A percentile compares a stretch with the other conserved stretches of the same genome.
phyloP scores from a whole-genome alignment of 805 yeast genomes.

The Kluyveromyces aestuarii region DNA sequence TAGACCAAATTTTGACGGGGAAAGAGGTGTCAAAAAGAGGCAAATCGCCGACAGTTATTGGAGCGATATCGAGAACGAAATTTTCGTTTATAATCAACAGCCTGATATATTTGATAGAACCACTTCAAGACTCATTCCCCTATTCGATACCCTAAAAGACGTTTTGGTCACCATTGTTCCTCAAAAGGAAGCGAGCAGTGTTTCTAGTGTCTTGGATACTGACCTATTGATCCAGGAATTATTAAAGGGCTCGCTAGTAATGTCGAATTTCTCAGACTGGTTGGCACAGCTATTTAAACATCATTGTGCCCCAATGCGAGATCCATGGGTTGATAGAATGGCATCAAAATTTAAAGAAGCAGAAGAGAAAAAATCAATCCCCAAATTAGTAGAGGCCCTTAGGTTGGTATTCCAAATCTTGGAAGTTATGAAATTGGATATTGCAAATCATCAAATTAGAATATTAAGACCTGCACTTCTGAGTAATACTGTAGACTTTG shows the following conservation, averaged over 20 bases:
- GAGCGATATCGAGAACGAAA: constrained; percentile 66
- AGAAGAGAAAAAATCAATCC: constrained; percentile 35
- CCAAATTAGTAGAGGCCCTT: constrained; percentile 62
- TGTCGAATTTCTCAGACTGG: constrained; percentile 64
- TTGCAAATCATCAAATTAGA: constrained; percentile 89
- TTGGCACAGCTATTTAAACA: constrained; percentile 68
- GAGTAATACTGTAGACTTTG: constrained; percentile 83
- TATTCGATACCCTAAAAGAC: constrained; percentile 71
- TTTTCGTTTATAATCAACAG: constrained; percentile 34
- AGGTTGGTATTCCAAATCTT: constrained; percentile 70
- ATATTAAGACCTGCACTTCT: constrained; percentile 74
- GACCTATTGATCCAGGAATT: constrained; percentile 71
- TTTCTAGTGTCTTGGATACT: constrained; percentile 66
- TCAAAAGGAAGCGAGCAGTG: constrained; percentile 56
- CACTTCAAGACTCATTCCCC: constrained; percentile 46
- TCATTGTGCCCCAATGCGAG: constrained; percentile 96
- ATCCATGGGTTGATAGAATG: constrained; percentile 82
- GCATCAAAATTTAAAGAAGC: constrained; percentile 41
- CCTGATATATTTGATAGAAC: constrained; percentile 23
- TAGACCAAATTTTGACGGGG: constrained; percentile 86
- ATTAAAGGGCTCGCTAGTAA: constrained; percentile 60
- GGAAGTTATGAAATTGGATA: constrained; percentile 92
- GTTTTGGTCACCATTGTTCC: constrained; percentile 71
- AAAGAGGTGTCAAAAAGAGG: constrained; percentile 74
- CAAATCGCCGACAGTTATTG: constrained; percentile 73